These are phyloP conservation scores for Waltergamsia citrina DNA, from an alignment of 2,329 filamentous ascomycete species.

Conservation along the genomic window DNA sequence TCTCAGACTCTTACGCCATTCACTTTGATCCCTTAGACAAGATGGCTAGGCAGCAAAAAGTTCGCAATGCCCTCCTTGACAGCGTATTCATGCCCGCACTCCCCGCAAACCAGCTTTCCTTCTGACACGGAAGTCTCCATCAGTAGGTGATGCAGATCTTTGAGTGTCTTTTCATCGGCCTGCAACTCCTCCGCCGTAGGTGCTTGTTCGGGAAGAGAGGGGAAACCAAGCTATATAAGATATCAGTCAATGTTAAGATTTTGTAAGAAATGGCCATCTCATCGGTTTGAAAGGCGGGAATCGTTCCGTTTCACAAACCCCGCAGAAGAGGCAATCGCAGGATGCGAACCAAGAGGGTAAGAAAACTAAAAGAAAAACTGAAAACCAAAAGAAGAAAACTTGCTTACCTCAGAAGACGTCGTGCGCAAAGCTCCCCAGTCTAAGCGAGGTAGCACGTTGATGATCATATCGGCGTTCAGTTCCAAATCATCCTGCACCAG, in stretches of 20 bases:
- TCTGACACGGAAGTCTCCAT: slow-evolving; percentile 85
- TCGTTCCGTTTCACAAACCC: too few species aligned
- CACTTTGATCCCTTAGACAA: slow-evolving; percentile 42
- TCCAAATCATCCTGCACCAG: slow-evolving; percentile 82
- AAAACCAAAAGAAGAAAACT: not conserved
- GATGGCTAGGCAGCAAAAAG: slow-evolving; percentile 85
- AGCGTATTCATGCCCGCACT: slow-evolving; percentile 88
- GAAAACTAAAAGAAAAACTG: not conserved
- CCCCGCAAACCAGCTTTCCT: slow-evolving; percentile 82
- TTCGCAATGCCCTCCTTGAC: slow-evolving; percentile 96
- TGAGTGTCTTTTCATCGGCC: slow-evolving; percentile 58
- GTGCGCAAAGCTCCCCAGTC: slow-evolving; percentile 77
- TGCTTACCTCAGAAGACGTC: slow-evolving; percentile 65
- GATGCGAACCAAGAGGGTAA: too few species aligned
- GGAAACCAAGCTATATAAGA: slow-evolving; percentile 70
- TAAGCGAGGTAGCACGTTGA: slow-evolving; percentile 76
- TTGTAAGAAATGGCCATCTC: too few species aligned
- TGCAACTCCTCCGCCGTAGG: slow-evolving; percentile 54
- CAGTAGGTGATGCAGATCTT: slow-evolving; percentile 71
- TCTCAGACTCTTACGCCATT: too few species aligned
- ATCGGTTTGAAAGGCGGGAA: not conserved
- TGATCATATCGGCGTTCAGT: slow-evolving; percentile 69
- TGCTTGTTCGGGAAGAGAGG: slow-evolving; percentile 55
- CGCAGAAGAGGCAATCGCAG: too few species aligned
- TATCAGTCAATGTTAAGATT: too few species aligned